Percentiles rank a stretch among this genome's conserved stretches.
phyloP scores from a whole-genome alignment of 2,329 filamentous ascomycete genomes.

The Spiromastix sp. region DNA sequence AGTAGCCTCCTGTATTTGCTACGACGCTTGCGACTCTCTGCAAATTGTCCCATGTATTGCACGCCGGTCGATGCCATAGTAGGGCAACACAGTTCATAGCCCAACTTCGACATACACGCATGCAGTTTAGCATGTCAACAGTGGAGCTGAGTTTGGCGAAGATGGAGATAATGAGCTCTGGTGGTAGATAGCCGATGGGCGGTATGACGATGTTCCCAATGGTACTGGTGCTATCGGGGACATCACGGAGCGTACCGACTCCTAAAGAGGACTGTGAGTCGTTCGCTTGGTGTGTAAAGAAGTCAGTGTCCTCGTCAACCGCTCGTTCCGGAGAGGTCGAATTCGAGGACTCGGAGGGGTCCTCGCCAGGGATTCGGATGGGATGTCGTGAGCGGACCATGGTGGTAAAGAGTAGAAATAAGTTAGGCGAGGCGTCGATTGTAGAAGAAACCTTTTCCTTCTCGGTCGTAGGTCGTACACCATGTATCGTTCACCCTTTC shows the following conservation, averaged over 20 bases:
- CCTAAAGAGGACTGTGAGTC: constrained; percentile 90
- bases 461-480: too few relatives aligned
- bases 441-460: too few relatives aligned
- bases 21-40: constrained; percentile 72
- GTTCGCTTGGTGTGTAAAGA: constrained; percentile 70
- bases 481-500: too few relatives aligned
- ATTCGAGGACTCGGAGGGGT: constrained; percentile 31
- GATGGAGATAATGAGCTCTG: constrained; percentile 87
- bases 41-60: constrained; percentile 76
- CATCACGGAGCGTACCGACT: constrained; percentile 65
- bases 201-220: constrained; percentile 23
- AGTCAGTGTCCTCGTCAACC: constrained; percentile 84
- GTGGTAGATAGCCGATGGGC: constrained; percentile 75
- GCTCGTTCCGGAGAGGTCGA: constrained; percentile 28
- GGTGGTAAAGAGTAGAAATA: too few relatives aligned
- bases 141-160: constrained; percentile 74
- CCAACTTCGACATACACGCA: constrained; percentile 93
- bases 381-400: constrained; percentile 30
- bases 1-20: constrained; percentile 62
- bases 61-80: constrained; percentile 88
- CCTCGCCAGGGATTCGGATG: constrained; percentile 29
- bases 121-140: constrained; percentile 70
- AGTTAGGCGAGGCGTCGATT: too few relatives aligned
- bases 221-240: constrained; percentile 57
- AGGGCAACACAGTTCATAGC: constrained; percentile 84